Base-by-base conservation (phyloP, 2,329 filamentous ascomycete species). In the Xylariaceae sp. region DNA sequence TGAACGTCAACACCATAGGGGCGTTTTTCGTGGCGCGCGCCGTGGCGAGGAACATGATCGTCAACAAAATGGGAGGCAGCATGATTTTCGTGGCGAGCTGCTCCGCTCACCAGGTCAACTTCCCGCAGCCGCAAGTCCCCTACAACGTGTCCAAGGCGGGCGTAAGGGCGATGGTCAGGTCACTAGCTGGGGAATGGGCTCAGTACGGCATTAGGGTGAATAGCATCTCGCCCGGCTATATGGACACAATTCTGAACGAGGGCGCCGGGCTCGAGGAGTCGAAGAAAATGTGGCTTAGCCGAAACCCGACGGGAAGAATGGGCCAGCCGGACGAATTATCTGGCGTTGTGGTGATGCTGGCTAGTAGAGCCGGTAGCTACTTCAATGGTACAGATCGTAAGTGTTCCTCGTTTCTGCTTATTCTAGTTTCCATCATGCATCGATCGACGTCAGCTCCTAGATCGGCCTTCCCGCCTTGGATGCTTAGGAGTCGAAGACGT, bases 111-210 rank as follows among this genome's bases (percentile, higher is more conserved):
- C 67, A 77, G 2, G 85, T 87, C 53, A 89, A 89, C 63, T 89
- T 76, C 63, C 86, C 87, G 0, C 86, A 89, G 65, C 85, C 87
- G 0, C 87, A 91, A 64, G 76, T 75, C 0, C 80, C 83, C 0
- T 91, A 91, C 66, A 91, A 91, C 60, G 82, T 83, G 1, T 83
- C 78, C 59, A 91, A 91, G 68, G 81, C 85, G 0, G 86, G 80
- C 0, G 69, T 91, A 1, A 62, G 87, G 32, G 79, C 81, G 49
- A 68, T 90, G 61, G 84, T 81, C 48, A 81, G 78, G 59, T 84
- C 76, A 37, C 70, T 91, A 12, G 87, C 87, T 0, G 86, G 84
- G 0, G 88, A 91, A 69, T 91, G 87, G 87, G 84, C 84, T 1
- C 71, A 74, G 1, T 78, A 85, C 65, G 87, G 88, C 0, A 88